These are phyloP conservation scores for Penicillium goetzii DNA, from an alignment of 495 filamentous ascomycete species.

Conservation along the genomic window DNA sequence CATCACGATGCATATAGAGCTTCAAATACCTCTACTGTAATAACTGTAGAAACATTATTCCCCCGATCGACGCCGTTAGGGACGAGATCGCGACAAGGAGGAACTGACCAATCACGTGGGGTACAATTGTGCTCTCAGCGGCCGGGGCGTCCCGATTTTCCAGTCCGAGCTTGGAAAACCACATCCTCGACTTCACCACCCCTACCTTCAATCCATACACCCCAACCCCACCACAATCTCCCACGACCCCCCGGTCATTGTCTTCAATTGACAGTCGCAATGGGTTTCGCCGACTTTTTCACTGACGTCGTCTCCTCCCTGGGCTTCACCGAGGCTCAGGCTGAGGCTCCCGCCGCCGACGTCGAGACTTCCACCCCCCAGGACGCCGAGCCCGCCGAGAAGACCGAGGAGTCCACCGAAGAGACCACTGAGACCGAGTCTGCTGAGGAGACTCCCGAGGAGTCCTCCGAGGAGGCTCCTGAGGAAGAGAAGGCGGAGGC, in stretches of 20 bases:
- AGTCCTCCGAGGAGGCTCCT: slow-evolving; percentile 43
- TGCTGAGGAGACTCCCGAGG: slow-evolving; percentile 42
- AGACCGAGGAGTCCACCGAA: slow-evolving; percentile 45
- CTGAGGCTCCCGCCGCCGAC: slow-evolving; percentile 61
- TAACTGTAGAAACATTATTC: not conserved
- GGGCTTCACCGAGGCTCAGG: slow-evolving; percentile 60
- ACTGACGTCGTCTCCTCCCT: slow-evolving; percentile 62
- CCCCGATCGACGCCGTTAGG: not conserved
- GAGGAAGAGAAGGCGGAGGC: slow-evolving; percentile 53
- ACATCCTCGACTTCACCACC: slow-evolving; percentile 40
- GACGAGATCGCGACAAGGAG: not conserved
- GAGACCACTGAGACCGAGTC: slow-evolving; percentile 39
- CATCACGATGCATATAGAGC: not conserved
- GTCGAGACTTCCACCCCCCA: slow-evolving; percentile 55
- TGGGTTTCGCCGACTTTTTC: slow-evolving; percentile 69
- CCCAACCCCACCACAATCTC: slow-evolving; percentile 27
- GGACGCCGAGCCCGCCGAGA: slow-evolving; percentile 54
- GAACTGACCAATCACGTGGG: slow-evolving; percentile 46
- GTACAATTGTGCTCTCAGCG: slow-evolving; percentile 50
- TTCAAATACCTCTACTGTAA: not conserved
- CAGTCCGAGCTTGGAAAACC: slow-evolving; percentile 48
- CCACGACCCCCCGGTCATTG: slow-evolving; percentile 33
- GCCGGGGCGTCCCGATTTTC: slow-evolving; percentile 54
- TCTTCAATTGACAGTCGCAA: slow-evolving; percentile 53
- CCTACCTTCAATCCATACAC: slow-evolving; percentile 37